These are phyloP conservation scores for Colletotrichum viniferum DNA, from an alignment of 2,329 filamentous ascomycete species.

Conservation along the genomic window DNA sequence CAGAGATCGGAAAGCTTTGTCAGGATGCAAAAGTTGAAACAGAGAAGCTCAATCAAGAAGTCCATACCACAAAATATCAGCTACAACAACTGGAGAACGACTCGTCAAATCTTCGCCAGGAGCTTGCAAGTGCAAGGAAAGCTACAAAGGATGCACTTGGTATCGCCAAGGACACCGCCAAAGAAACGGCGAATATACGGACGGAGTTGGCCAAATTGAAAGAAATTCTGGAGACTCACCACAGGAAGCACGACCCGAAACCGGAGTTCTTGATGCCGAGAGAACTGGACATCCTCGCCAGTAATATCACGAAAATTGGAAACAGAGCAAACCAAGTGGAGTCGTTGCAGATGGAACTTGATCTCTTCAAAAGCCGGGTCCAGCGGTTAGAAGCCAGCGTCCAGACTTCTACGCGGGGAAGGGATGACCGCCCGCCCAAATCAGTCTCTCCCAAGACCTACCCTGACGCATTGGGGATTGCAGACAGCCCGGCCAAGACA, in stretches of 20 bases:
- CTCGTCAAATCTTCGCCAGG: slow-evolving; percentile 26
- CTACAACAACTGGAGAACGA: slow-evolving; percentile 24
- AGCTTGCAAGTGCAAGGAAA: slow-evolving; percentile 27
- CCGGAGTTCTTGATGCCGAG: slow-evolving; percentile 1
- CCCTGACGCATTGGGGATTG: neutral
- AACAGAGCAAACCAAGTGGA: slow-evolving; percentile 43
- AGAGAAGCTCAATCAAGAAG: slow-evolving; percentile 25
- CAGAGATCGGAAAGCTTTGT: slow-evolving; percentile 23
- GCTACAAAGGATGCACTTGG: slow-evolving; percentile 27
- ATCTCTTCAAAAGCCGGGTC: slow-evolving; percentile 41
- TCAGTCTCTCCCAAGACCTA: neutral
- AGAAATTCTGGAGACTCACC: slow-evolving; percentile 30
- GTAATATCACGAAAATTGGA: slow-evolving; percentile 41
- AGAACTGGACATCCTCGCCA: slow-evolving; percentile 44
- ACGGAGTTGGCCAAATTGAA: slow-evolving; percentile 36
- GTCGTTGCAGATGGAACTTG: slow-evolving; percentile 45
- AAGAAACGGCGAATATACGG: slow-evolving; percentile 36
- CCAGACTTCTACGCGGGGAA: neutral
- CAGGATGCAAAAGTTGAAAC: slow-evolving; percentile 22
- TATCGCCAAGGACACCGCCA: slow-evolving; percentile 28
- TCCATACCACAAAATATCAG: slow-evolving; percentile 21
- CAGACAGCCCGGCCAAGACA: neutral
- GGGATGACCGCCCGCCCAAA: neutral
- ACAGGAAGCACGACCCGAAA: slow-evolving; percentile 9
- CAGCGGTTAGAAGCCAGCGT: slow-evolving; percentile 35